Base-by-base conservation (phyloP, 306 rosid genomes). In the Sicyos baderoa region DNA sequence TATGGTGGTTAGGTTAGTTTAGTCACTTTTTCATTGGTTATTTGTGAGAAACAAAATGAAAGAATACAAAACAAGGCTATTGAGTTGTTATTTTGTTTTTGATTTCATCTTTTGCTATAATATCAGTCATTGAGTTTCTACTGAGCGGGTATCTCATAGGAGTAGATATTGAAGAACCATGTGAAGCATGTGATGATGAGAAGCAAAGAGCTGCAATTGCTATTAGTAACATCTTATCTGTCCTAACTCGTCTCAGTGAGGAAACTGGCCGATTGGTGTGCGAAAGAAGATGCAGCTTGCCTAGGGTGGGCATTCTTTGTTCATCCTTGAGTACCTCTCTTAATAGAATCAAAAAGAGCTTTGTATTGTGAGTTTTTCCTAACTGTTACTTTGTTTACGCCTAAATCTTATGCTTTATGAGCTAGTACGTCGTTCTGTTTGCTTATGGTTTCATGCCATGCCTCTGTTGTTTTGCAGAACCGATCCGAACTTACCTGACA, bases 321-420 rank as follows among this genome's bases (percentile, higher is more conserved):
- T 82, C 97, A 71, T 85, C 99, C 87, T 88, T 93, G 81, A 86
- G 76, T 80, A 85, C 87, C 73, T 90, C 97, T 78, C 97, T 93
- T 88, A 91, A 93, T 90, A 93, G 99, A 93, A 93, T 93, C 91
- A 90, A 90, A 85, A 96, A 93, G 83, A 93, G 99, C 89, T 93
- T 93, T 88, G 97, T 93, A 88, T 88, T 93, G 99, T 93, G 99
- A 93, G 99, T 93, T 88, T 18, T 82, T 92, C 77, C 75, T 75
- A 74, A 82, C 79, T 81, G 82, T 84, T 72, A 81, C 80, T 78
- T 69, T 74, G 56, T 79, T 54, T 54, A 40, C 35, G 68, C 71
- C 6, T 32, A 27, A 57, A 57, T 58, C 32, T 21, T 17, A 7
- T 32, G 40, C 25, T 29, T 77, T 66, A 50, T 57, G 50, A 73